Evolutionary conservation across 2,329 filamentous ascomycete species (phyloP), one percentile per base, ranked within the genome.

Genomic region (Fusarium subglutinans): DNA sequence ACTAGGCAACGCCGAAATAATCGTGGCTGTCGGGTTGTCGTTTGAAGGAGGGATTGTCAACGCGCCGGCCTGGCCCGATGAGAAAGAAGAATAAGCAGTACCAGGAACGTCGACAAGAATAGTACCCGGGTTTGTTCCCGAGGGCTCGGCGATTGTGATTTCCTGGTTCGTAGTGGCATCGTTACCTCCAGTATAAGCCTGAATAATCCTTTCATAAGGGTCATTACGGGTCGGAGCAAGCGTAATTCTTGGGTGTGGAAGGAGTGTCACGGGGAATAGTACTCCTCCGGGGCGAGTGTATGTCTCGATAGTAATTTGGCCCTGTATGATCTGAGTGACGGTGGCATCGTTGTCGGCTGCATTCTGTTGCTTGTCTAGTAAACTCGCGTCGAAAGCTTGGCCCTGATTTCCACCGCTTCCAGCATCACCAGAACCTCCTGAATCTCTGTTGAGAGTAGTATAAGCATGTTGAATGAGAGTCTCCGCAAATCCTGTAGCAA

Each of bases 171-270:
- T 63, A 24, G 72, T 65, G 5, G 71, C 68, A 43, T 68, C 58
- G 11, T 41, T 66, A 24, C 71, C 67, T 26, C 67, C 71, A 20
- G 71, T 74, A 38, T 74, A 74, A 37, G 71, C 67, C 40, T 72
- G 62, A 12, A 74, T 69, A 26, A 74, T 74, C 35, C 72, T 74
- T 40, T 69, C 37, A 47, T 72, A 74, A 26, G 71, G 71, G 33
- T 74, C 69, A 33, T 64, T 56, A n/a, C 63, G 61, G 6, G 63
- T 53, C 8, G 71, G 71, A 18, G 71, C 63, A 41, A 74, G 67
- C 22, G 71, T 74, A 18, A 74, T 74, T 40, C 62, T 69, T 26
- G 69, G 69, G 45, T 72, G 69, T 48, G 43, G 71, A 58, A 72
- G 72, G 51, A 59, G 53, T 45, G 53, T 73, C n/a, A 62, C 62